phyloP scores from a whole-genome alignment of 2,329 filamentous ascomycete genomes.

The Ophiostoma pallidulum region DNA sequence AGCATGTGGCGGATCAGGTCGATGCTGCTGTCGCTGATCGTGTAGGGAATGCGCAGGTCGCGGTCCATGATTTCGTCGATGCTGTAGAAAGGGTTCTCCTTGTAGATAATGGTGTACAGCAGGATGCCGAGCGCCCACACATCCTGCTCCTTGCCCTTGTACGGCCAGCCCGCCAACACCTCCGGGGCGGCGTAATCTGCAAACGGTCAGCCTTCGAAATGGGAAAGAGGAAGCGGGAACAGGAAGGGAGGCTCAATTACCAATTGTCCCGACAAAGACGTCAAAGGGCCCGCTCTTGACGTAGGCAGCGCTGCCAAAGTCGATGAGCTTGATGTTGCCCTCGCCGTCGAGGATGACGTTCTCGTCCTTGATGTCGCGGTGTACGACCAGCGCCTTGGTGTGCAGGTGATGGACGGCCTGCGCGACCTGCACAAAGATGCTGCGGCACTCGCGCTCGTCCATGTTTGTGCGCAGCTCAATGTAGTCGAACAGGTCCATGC shows the following conservation, averaged over 20 bases:
- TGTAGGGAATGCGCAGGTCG: slow-evolving; percentile 81
- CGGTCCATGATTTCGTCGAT: slow-evolving; percentile 99
- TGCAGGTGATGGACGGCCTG: slow-evolving; percentile 86
- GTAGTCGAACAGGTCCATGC: slow-evolving; percentile 98
- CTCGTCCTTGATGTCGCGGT: slow-evolving; percentile 98
- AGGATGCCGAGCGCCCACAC: slow-evolving; percentile 97
- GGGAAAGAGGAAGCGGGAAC: not conserved
- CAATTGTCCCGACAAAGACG: slow-evolving; percentile 97
- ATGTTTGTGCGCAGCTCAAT: slow-evolving; percentile 94
- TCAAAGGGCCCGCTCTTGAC: slow-evolving; percentile 98
- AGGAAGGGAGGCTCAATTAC: slow-evolving; percentile 42
- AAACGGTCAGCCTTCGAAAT: not conserved
- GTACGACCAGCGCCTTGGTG: slow-evolving; percentile 81
- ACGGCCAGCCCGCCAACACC: slow-evolving; percentile 83
- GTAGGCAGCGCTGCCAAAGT: slow-evolving; percentile 96
- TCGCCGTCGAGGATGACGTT: slow-evolving; percentile 95
- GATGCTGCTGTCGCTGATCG: slow-evolving; percentile 84
- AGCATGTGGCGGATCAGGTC: slow-evolving; percentile 88
- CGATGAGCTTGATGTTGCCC: slow-evolving; percentile 91
- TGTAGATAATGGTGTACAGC: slow-evolving; percentile 97
- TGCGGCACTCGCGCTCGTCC: slow-evolving; percentile 87
- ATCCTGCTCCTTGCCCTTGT: slow-evolving; percentile 93
- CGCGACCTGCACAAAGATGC: slow-evolving; percentile 91
- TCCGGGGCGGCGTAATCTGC: slow-evolving; percentile 97
- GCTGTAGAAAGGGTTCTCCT: slow-evolving; percentile 98